Evolutionary conservation across 352 stramenopile genomes (phyloP).

Genomic region (Phytophthora brassicae): DNA sequence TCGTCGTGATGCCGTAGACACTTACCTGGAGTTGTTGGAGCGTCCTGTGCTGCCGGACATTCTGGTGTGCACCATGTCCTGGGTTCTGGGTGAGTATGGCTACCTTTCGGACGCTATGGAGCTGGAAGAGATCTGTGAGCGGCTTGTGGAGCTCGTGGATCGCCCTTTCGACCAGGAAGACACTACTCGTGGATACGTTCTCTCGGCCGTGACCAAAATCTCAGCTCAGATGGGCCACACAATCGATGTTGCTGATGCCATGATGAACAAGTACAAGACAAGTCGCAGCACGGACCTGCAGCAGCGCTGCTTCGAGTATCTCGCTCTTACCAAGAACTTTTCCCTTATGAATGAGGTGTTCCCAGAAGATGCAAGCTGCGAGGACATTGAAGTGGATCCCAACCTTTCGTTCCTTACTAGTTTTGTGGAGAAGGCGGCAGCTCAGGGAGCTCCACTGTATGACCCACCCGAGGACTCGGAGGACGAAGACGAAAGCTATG

Average conservation of each 20-base stretch:
- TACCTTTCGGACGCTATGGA: constrained; percentile 94
- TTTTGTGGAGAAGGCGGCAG: constrained; percentile 93
- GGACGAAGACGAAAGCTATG: constrained; percentile 90
- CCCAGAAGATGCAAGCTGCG: constrained; percentile 96
- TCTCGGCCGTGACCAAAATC: constrained; percentile 98
- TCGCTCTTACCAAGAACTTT: constrained; percentile 92
- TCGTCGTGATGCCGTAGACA: constrained; percentile 95
- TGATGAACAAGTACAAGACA: constrained; percentile 97
- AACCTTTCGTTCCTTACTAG: constrained; percentile 95
- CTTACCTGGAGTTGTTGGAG: constrained; percentile 96
- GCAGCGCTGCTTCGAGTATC: constrained; percentile 99
- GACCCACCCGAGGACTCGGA: constrained; percentile 95
- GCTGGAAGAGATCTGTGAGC: constrained; percentile 94
- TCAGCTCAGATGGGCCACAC: constrained; percentile 94
- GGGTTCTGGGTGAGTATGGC: constrained; percentile 99
- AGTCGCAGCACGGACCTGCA: constrained; percentile 96
- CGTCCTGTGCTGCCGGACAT: constrained; percentile 95
- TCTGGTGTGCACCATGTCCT: constrained; percentile 97
- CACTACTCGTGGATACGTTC: constrained; percentile 94
- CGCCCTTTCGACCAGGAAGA: constrained; percentile 85
- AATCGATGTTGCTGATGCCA: constrained; percentile 85
- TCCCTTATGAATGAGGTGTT: constrained; percentile 91
- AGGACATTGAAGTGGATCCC: constrained; percentile 95
- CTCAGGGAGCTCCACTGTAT: constrained; percentile 94
- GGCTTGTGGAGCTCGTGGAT: constrained; percentile 93